Evolutionary conservation across 2,329 filamentous ascomycete species (phyloP).

Genomic region (Hymenoscyphus occultus): DNA sequence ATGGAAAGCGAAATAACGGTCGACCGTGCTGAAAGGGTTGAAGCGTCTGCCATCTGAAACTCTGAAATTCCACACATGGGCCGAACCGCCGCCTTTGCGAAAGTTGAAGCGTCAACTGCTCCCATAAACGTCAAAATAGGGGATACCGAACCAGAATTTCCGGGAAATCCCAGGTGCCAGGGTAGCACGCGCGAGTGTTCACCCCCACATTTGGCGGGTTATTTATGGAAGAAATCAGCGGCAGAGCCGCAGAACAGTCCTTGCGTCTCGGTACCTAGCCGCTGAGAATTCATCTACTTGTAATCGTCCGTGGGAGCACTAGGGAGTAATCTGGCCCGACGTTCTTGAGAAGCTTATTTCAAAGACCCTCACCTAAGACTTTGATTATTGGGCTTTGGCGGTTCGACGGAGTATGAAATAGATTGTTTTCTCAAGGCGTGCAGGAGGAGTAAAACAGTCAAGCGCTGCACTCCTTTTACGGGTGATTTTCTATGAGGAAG

Average conservation of each 20-base stretch:
- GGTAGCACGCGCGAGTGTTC: not conserved
- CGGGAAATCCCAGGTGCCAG: not conserved
- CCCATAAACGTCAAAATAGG: not conserved
- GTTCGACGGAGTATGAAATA: too few species aligned
- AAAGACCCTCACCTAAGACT: too few species aligned
- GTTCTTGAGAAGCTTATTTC: not conserved
- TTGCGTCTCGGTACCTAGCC: not conserved
- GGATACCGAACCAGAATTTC: not conserved
- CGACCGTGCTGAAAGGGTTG: not conserved
- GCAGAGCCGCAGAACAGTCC: not conserved
- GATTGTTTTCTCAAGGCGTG: too few species aligned
- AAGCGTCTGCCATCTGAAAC: slow-evolving; percentile 1
- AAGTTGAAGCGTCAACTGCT: not conserved
- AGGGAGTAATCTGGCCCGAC: not conserved
- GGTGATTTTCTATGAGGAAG: too few species aligned
- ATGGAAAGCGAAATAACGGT: not conserved
- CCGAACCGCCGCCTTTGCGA: not conserved
- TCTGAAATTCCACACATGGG: not conserved
- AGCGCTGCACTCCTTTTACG: too few species aligned
- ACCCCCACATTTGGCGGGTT: not conserved
- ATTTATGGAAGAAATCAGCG: not conserved
- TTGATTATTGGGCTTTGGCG: too few species aligned
- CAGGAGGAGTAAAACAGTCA: too few species aligned
- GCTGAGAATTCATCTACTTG: not conserved
- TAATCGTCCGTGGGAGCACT: not conserved